These are phyloP conservation scores for Cryptococcus sp. DNA, from an alignment of 1,284 basidiomycete genomes.

Conservation along the genomic window DNA sequence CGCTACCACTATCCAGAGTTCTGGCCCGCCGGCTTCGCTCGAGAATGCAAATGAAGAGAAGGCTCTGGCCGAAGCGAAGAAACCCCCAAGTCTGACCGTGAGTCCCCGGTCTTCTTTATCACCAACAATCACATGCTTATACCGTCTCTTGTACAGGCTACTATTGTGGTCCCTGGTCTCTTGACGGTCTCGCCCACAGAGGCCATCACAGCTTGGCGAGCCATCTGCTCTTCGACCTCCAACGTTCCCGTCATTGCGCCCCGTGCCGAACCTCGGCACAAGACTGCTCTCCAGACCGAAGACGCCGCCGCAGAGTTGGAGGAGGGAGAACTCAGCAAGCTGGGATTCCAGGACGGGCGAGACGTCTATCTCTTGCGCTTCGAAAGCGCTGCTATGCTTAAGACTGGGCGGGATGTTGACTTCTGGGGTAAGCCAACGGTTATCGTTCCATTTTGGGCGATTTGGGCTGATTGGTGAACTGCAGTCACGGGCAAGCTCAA, in stretches of 20 bases:
- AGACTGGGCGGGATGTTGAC: constrained; percentile 55
- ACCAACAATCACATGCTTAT: neutral
- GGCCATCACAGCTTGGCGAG: constrained; percentile 52
- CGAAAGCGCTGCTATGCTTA: constrained; percentile 54
- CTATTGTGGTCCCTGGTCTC: constrained; percentile 57
- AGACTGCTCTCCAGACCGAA: constrained; percentile 4
- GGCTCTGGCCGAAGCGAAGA: constrained; percentile 25
- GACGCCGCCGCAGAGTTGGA: constrained; percentile 1
- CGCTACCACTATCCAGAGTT: constrained; percentile 9
- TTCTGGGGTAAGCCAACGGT: constrained; percentile 44
- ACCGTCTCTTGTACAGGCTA: constrained; percentile 29
- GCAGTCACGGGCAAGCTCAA: constrained; percentile 48
- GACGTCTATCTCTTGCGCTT: constrained; percentile 55
- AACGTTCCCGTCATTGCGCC: constrained; percentile 18
- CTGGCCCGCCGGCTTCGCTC: constrained; percentile 23
- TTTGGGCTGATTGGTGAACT: neutral
- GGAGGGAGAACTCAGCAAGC: neutral
- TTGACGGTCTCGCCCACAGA: constrained; percentile 54
- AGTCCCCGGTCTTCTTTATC: constrained; percentile 11
- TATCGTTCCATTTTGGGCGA: neutral
- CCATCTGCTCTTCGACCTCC: constrained; percentile 33
- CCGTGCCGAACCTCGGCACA: constrained; percentile 15
- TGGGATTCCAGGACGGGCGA: constrained; percentile 47
- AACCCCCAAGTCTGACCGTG: constrained; percentile 52
- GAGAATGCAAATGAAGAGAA: constrained; percentile 34